Evolutionary conservation across 2,329 filamentous ascomycete genomes (phyloP).

Genomic region (Canariomyces notabilis): DNA sequence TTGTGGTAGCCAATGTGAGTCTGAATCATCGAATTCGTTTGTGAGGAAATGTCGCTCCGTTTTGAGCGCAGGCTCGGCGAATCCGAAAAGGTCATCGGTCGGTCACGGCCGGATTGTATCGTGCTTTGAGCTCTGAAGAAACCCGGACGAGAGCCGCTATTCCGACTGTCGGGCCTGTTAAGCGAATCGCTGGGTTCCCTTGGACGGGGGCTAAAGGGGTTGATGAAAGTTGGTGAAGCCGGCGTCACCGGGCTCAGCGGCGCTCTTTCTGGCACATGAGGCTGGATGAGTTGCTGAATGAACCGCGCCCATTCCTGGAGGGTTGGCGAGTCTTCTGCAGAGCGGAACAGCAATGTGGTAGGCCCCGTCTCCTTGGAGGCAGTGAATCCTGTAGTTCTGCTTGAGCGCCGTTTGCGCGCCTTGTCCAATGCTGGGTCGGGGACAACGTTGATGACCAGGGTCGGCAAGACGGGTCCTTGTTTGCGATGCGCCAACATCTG

Average conservation of each 20-base stretch:
- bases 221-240: slow-evolving; percentile 49
- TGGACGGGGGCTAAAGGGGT: slow-evolving; percentile 43
- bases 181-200: slow-evolving; percentile 40
- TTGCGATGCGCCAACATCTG: slow-evolving; percentile 58
- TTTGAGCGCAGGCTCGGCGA: slow-evolving; percentile 58
- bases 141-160: slow-evolving; percentile 33
- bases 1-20: slow-evolving; percentile 38
- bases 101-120: slow-evolving; percentile 45
- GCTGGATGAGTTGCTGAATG: slow-evolving; percentile 42
- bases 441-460: slow-evolving; percentile 52
- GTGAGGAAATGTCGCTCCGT: slow-evolving; percentile 58
- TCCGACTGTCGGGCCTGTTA: slow-evolving; percentile 42
- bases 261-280: slow-evolving; percentile 36
- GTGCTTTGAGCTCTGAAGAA: slow-evolving; percentile 47
- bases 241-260: slow-evolving; percentile 49
- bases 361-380: slow-evolving; percentile 45
- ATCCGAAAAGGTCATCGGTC: slow-evolving; percentile 50
- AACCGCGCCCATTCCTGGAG: slow-evolving; percentile 57
- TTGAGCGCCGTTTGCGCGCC: slow-evolving; percentile 59
- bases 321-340: slow-evolving; percentile 47
- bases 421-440: slow-evolving; percentile 51
- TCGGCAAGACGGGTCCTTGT: slow-evolving; percentile 54
- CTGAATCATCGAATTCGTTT: slow-evolving; percentile 45
- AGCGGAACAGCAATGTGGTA: slow-evolving; percentile 53
- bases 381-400: slow-evolving; percentile 54